Conservation (phyloP, 2,329 filamentous ascomycete species). For the Gnomoniopsis sp. region DNA sequence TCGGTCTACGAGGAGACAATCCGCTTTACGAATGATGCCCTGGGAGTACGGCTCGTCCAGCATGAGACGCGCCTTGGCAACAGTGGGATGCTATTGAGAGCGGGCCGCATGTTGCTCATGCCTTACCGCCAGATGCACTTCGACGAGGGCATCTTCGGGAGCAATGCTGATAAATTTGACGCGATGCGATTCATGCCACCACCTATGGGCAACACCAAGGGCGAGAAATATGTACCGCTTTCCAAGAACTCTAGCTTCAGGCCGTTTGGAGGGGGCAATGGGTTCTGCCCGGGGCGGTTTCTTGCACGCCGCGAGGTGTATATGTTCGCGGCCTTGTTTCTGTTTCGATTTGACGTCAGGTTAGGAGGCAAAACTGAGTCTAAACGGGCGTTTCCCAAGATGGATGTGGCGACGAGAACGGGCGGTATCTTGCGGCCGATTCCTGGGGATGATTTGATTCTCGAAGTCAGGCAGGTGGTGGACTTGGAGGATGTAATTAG, state of each 20-base stretch:
- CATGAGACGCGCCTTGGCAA: background rate
- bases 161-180: background rate
- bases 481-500: too few relatives aligned
- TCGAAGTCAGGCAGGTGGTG: too few relatives aligned
- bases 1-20: background rate
- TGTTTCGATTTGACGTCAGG: constrained; percentile 4
- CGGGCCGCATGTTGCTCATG: background rate
- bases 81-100: background rate
- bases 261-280: background rate
- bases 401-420: background rate
- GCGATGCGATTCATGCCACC: background rate
- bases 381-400: background rate
- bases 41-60: background rate
- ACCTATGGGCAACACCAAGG: too few relatives aligned
- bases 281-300: background rate
- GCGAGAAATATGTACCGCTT: background rate
- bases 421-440: too few relatives aligned
- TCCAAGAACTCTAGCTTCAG: background rate
- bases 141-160: background rate
- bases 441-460: too few relatives aligned
- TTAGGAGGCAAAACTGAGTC: background rate
- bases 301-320: constrained; percentile 1
- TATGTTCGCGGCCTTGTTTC: constrained; percentile 1
- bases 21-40: background rate
- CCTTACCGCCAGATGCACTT: constrained; percentile 1